phyloP scores from a whole-genome alignment of 441 rosid species.

The Erysimum cheiri region DNA sequence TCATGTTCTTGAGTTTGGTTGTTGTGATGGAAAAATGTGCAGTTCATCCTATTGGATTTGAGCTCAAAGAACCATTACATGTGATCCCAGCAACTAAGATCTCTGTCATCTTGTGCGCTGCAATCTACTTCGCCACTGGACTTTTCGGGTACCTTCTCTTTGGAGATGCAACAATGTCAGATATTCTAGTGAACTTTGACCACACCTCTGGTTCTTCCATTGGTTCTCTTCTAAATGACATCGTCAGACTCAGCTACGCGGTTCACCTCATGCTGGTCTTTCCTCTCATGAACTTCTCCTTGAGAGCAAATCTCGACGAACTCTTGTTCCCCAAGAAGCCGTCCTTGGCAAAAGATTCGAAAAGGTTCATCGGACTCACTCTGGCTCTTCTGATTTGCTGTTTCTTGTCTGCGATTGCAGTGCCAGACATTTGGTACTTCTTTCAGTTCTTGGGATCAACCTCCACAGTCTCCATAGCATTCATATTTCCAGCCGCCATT shows the following conservation, averaged over 20 bases:
- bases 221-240: constrained; percentile 67
- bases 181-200: constrained; percentile 81
- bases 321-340: constrained; percentile 61
- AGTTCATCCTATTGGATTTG: constrained; percentile 88
- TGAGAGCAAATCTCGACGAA: constrained; percentile 77
- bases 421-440: constrained; percentile 86
- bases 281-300: constrained; percentile 81
- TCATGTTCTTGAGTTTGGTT: constrained; percentile 21
- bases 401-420: constrained; percentile 66
- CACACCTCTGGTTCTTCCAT: constrained; percentile 57
- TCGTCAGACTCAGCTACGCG: constrained; percentile 79
- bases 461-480: constrained; percentile 74
- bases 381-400: constrained; percentile 49
- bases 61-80: constrained; percentile 64
- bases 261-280: constrained; percentile 83
- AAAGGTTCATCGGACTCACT: constrained; percentile 67
- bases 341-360: constrained; percentile 51
- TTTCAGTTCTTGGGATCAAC: constrained; percentile 92
- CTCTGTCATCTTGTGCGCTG: constrained; percentile 66
- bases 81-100: constrained; percentile 73
- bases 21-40: constrained; percentile 41
- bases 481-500: constrained; percentile 84
- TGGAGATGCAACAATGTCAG: constrained; percentile 78
- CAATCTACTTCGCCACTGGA: constrained; percentile 70
- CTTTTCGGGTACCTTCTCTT: constrained; percentile 79